Percentiles rank a stretch among this genome's conserved stretches.
phyloP scores from a whole-genome alignment of 106 monocot genomes.

The Platanthera guangdongensis region DNA sequence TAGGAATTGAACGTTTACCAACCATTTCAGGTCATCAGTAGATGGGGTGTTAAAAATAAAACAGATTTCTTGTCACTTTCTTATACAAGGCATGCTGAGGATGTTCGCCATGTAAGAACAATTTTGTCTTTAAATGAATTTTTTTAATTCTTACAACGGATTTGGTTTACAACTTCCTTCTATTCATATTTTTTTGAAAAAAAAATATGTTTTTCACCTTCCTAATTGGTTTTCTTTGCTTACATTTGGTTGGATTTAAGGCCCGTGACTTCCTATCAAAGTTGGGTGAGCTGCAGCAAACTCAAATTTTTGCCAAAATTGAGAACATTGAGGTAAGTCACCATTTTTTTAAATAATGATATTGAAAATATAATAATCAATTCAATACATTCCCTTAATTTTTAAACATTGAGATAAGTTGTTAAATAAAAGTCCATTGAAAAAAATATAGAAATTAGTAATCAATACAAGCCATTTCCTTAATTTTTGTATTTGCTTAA shows the following conservation, averaged over 20 bases:
- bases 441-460: background rate
- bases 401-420: too few relatives aligned
- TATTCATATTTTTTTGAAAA: background rate
- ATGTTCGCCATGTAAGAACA: constrained; percentile 58
- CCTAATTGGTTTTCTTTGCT: background rate
- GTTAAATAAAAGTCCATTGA: background rate
- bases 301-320: constrained; percentile 82
- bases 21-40: constrained; percentile 56
- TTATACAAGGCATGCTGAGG: constrained; percentile 80
- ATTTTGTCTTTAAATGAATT: background rate
- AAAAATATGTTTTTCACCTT: background rate
- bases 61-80: constrained; percentile 77
- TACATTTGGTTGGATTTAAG: constrained; percentile 16
- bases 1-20: constrained; percentile 2
- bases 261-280: constrained; percentile 71
- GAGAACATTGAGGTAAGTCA: constrained; percentile 60
- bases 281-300: constrained; percentile 60
- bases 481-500: background rate
- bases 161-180: background rate
- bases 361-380: too few relatives aligned
- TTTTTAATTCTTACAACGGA: background rate
- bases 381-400: too few relatives aligned
- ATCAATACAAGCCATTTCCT: background rate
- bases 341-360: background rate
- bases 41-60: constrained; percentile 62